Evolutionary conservation across 345 rosid genomes (phyloP).

Genomic region (Boechera divaricarpa): DNA sequence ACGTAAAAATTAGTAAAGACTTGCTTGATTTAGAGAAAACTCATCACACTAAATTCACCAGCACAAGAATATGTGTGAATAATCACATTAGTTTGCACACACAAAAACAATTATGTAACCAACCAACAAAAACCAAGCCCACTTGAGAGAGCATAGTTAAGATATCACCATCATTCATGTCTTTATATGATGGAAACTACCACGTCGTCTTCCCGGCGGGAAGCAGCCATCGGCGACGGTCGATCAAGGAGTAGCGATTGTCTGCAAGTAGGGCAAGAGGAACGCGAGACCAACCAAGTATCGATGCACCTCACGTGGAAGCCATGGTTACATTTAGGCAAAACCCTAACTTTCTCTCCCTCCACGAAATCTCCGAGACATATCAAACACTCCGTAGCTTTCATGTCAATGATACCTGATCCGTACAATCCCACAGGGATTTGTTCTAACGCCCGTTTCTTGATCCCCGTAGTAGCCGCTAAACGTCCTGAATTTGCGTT

Average conservation of each 20-base stretch:
- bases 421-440: conserved; percentile 60
- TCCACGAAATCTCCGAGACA: conserved; percentile 74
- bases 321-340: conserved; percentile 76
- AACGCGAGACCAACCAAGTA: conserved; percentile 65
- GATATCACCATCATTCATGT: conserved; percentile 31
- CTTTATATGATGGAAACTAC: conserved; percentile 28
- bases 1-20: not conserved
- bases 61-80: conserved; percentile 22
- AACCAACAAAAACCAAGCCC: conserved; percentile 23
- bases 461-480: conserved; percentile 54
- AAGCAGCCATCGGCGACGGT: conserved; percentile 40
- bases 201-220: conserved; percentile 43
- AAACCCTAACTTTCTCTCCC: conserved; percentile 69
- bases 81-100: conserved; percentile 30
- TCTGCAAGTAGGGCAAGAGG: conserved; percentile 79
- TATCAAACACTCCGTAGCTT: conserved; percentile 69
- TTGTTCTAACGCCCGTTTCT: conserved; percentile 60
- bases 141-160: conserved; percentile 12
- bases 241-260: conserved; percentile 56
- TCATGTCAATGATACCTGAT: conserved; percentile 46
- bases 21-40: conserved; percentile 3
- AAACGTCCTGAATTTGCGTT: conserved; percentile 36
- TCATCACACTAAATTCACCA: conserved; percentile 23
- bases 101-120: conserved; percentile 23
- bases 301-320: conserved; percentile 76